Conservation (phyloP, 257 asterid genomes). For the Nicotiana tabacum region DNA sequence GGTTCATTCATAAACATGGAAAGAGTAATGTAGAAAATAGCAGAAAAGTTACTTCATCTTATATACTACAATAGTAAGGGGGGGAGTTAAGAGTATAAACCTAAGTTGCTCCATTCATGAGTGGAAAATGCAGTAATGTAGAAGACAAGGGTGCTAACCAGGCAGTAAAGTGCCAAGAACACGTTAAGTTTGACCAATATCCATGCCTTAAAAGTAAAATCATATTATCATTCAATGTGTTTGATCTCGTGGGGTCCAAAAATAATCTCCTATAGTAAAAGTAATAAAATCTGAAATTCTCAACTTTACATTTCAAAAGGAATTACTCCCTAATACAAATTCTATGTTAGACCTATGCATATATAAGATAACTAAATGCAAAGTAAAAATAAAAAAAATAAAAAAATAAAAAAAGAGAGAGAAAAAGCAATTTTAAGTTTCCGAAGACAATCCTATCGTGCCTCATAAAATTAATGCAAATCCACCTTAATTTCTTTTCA, state of each 20-base stretch:
- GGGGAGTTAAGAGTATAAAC: background rate
- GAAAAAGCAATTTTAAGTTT: no score
- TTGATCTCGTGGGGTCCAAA: background rate
- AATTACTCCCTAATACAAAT: no score
- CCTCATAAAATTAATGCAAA: background rate
- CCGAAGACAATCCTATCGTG: no score
- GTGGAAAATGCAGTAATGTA: background rate
- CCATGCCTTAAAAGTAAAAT: background rate
- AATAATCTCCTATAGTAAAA: no score
- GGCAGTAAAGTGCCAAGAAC: background rate
- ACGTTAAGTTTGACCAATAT: background rate
- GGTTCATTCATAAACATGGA: background rate
- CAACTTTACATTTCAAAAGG: no score
- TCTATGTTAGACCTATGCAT: background rate
- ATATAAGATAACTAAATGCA: background rate
- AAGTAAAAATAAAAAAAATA: no score
- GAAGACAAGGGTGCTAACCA: background rate
- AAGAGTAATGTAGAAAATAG: background rate
- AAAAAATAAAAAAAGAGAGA: background rate
- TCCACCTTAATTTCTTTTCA: background rate
- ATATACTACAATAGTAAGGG: background rate
- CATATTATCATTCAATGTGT: background rate
- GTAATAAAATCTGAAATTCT: no score
- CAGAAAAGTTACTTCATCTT: background rate
- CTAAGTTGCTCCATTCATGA: background rate